Conservation (phyloP, 2,329 filamentous ascomycete species). For the Stemphylium beticola region DNA sequence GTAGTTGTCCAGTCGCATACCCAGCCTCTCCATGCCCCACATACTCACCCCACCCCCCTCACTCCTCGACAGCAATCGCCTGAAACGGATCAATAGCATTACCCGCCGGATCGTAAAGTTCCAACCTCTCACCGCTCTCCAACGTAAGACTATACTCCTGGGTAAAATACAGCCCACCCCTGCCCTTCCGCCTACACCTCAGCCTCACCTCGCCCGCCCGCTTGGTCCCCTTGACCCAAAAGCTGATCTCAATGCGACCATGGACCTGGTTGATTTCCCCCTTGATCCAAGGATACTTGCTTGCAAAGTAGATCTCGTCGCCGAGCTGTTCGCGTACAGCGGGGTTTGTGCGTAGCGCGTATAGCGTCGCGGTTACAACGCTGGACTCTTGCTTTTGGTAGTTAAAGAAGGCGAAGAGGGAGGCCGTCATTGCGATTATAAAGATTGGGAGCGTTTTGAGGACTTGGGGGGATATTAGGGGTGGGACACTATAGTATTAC, state of each 20-base stretch:
- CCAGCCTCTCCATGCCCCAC: neutral
- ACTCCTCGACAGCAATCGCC: conserved; percentile 37
- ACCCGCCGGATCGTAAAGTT: conserved; percentile 72
- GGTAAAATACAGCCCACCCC: conserved; percentile 79
- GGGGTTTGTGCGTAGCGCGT: conserved; percentile 83
- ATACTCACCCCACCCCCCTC: neutral
- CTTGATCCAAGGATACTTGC: conserved; percentile 56
- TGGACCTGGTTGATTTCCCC: conserved; percentile 90
- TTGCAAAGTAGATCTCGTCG: conserved; percentile 65
- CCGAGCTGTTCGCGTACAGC: conserved; percentile 79
- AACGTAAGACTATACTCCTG: conserved; percentile 86
- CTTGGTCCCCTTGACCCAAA: conserved; percentile 82
- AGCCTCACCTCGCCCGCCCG: conserved; percentile 78
- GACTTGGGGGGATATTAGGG: conserved; percentile 42
- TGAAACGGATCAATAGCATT: conserved; percentile 67
- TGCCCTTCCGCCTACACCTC: conserved; percentile 72
- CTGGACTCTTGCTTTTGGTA: conserved; percentile 95
- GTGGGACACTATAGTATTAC: conserved; percentile 37
- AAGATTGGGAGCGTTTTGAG: conserved; percentile 79
- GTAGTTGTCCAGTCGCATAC: too few species aligned
- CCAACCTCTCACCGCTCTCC: conserved; percentile 69
- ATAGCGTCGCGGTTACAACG: conserved; percentile 82
- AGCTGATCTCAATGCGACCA: conserved; percentile 85
- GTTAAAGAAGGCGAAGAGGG: conserved; percentile 93
- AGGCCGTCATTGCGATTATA: conserved; percentile 70